Evolutionary conservation across 306 rosid species (phyloP).

Genomic region (Delonix regia): DNA sequence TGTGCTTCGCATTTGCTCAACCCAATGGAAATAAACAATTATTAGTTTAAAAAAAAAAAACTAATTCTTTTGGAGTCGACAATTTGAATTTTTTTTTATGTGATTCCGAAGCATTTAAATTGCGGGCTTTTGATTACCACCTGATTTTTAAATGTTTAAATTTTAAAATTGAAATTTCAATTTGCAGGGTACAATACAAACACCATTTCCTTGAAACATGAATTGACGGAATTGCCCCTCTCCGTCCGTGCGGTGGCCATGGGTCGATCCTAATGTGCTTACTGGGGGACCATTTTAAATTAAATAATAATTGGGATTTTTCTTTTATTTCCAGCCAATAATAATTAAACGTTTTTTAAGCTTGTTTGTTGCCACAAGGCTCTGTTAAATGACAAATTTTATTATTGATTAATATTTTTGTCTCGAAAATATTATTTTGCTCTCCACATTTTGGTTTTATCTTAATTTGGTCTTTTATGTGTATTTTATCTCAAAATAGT

Average conservation of each 20-base stretch:
- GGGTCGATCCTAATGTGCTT: background rate
- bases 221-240: slow-evolving; percentile 45
- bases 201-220: background rate
- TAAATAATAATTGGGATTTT: background rate
- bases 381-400: too few species aligned
- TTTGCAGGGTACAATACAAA: background rate
- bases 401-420: too few species aligned
- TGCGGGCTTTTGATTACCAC: slow-evolving; percentile 59
- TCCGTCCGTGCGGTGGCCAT: background rate
- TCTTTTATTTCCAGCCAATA: background rate
- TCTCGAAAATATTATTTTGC: too few species aligned
- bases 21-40: background rate
- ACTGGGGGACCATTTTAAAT: background rate
- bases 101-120: slow-evolving; percentile 28
- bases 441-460: too few species aligned
- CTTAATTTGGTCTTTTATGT: too few species aligned
- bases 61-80: too few species aligned
- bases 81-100: slow-evolving; percentile 34
- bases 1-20: slow-evolving; percentile 36
- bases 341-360: background rate
- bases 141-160: slow-evolving; percentile 46
- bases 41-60: slow-evolving; percentile 2
- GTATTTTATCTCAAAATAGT: too few species aligned
- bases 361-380: background rate
- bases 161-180: slow-evolving; percentile 22